phyloP scores from a whole-genome alignment of 768 basidiomycete species.

The Hemileccinum impolitum region DNA sequence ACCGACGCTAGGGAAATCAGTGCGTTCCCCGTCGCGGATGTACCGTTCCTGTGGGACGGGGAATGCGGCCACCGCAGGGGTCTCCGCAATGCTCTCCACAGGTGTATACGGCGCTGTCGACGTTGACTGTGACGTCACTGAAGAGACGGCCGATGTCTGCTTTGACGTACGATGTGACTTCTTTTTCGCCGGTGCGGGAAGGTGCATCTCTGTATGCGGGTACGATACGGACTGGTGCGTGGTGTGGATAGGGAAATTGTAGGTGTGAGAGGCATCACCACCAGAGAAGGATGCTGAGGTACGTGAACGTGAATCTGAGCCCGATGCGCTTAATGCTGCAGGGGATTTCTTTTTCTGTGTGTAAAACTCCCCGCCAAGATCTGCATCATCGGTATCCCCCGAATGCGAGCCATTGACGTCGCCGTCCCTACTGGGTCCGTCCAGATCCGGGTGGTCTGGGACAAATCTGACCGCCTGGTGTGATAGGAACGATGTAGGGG shows the following conservation, averaged over 20 bases:
- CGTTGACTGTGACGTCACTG: constrained; percentile 45
- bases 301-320: constrained; percentile 60
- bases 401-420: constrained; percentile 9
- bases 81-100: constrained; percentile 32
- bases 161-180: constrained; percentile 25
- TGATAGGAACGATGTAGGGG: neutral
- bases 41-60: constrained; percentile 31
- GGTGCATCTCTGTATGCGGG: constrained; percentile 27
- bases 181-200: constrained; percentile 16
- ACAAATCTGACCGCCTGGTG: neutral
- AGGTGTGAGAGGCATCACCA: constrained; percentile 18
- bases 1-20: constrained; percentile 38
- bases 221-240: constrained; percentile 27
- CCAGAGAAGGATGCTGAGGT: constrained; percentile 50
- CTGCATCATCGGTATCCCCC: constrained; percentile 48
- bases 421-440: constrained; percentile 1
- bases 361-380: constrained; percentile 59
- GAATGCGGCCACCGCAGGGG: constrained; percentile 18
- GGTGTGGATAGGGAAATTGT: constrained; percentile 22
- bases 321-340: constrained; percentile 32
- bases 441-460: constrained; percentile 7
- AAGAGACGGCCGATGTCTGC: constrained; percentile 35
- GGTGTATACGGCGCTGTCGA: constrained; percentile 41
- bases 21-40: constrained; percentile 23
- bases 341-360: constrained; percentile 34